Percentiles rank a stretch among this genome's conserved stretches.
Conservation (phyloP, 306 rosid genomes). For the Coriaria nepalensis region DNA sequence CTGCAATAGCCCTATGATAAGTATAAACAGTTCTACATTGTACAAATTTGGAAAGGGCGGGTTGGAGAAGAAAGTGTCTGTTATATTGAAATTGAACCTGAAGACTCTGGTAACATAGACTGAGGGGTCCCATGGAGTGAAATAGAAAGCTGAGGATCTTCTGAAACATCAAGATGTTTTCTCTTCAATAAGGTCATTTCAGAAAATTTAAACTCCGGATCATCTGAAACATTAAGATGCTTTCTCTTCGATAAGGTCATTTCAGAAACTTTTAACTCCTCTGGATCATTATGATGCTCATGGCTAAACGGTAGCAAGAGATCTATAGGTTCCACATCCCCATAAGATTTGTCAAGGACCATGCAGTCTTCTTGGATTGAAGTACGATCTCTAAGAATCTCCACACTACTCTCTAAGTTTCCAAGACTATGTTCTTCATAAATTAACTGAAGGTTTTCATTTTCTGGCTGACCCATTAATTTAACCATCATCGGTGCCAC, state of each 20-base stretch:
- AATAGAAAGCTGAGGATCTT: conserved; percentile 14
- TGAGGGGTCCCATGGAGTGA: conserved; percentile 24
- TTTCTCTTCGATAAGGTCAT: conserved; percentile 21
- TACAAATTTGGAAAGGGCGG: conserved; percentile 6
- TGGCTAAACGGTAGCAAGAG: conserved; percentile 17
- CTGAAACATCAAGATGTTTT: conserved; percentile 9
- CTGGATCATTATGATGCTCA: conserved; percentile 20
- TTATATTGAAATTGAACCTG: conserved; percentile 23
- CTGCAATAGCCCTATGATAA: conserved; percentile 20
- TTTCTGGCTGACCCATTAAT: conserved; percentile 21
- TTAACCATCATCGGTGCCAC: conserved; percentile 6
- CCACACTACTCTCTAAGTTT: conserved; percentile 21
- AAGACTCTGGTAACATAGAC: conserved; percentile 24
- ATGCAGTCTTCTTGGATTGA: conserved; percentile 16
- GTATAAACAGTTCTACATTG: not conserved
- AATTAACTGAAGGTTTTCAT: conserved; percentile 14
- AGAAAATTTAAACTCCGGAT: conserved; percentile 8
- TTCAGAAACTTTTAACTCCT: conserved; percentile 12
- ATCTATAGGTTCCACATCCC: conserved; percentile 16
- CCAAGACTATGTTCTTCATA: conserved; percentile 14
- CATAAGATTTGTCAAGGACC: conserved; percentile 17
- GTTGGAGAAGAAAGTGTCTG: conserved; percentile 8
- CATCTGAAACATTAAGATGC: not conserved
- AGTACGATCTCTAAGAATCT: conserved; percentile 27
- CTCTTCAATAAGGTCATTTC: conserved; percentile 23